These are phyloP conservation scores for Pterothamnion heteromorphum DNA, from an alignment of 31 red algal genomes.

Conservation along the genomic window DNA sequence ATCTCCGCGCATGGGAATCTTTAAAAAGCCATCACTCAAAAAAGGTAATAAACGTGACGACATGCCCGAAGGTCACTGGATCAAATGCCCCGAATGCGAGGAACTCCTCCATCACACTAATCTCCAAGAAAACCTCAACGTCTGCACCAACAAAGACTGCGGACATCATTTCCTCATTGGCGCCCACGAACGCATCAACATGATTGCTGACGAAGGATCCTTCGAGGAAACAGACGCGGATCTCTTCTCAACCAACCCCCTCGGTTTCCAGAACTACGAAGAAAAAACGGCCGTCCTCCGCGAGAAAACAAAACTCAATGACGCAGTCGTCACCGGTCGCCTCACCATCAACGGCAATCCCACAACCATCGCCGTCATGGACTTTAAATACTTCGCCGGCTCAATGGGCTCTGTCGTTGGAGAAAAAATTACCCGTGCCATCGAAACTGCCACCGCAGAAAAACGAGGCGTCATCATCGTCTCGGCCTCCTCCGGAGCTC, in stretches of 20 bases:
- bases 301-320: not conserved
- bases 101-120: not conserved
- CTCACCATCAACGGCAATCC: not conserved
- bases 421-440: not conserved
- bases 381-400: constrained; percentile 22
- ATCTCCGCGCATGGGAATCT: not conserved
- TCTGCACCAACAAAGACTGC: not conserved
- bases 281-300: not conserved
- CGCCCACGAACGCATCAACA: not conserved
- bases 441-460: not conserved
- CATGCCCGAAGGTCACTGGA: not conserved
- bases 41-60: not conserved
- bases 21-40: not conserved
- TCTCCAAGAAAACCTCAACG: not conserved
- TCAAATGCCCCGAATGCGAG: not conserved
- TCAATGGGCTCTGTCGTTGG: constrained; percentile 44
- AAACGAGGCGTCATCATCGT: not conserved
- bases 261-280: not conserved
- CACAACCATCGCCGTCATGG: not conserved
- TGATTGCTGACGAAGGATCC: not conserved
- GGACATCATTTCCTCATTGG: not conserved
- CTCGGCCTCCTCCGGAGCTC: not conserved
- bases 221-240: not conserved
- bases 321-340: not conserved
- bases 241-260: not conserved